Evolutionary conservation across 768 basidiomycete species (phyloP).

Genomic region (Xerocomus potaroensis): DNA sequence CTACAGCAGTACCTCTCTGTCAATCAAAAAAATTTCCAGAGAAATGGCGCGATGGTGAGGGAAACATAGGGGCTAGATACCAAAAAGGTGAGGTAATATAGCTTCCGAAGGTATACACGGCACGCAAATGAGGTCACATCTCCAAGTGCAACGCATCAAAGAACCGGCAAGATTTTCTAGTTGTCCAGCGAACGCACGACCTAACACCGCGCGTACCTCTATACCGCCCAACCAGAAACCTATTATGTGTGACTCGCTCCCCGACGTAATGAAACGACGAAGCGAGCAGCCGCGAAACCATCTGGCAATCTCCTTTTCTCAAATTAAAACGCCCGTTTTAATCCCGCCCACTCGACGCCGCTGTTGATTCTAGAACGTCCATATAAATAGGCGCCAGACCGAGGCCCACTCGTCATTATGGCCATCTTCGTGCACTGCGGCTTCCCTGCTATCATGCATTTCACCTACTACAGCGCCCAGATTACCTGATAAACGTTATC

Average conservation of each 20-base stretch:
- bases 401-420: background rate
- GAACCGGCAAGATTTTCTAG: background rate
- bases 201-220: constrained; percentile 13
- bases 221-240: background rate
- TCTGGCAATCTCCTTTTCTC: too few species aligned
- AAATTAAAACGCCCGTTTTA: constrained; percentile 1
- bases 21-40: too few species aligned
- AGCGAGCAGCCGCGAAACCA: background rate
- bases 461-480: constrained; percentile 12
- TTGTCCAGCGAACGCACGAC: background rate
- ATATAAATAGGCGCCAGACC: too few species aligned
- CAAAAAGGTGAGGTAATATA: too few species aligned
- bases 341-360: constrained; percentile 2
- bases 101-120: too few species aligned
- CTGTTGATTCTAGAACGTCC: background rate
- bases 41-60: too few species aligned
- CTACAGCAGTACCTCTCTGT: too few species aligned
- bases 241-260: background rate
- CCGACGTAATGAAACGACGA: constrained; percentile 15
- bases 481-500: constrained; percentile 3
- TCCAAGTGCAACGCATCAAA: background rate
- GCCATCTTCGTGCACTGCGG: background rate
- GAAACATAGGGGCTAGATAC: too few species aligned
- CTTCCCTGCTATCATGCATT: background rate
- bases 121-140: background rate